phyloP scores from a whole-genome alignment of 768 basidiomycete genomes.

The Phanerochaete sordida region DNA sequence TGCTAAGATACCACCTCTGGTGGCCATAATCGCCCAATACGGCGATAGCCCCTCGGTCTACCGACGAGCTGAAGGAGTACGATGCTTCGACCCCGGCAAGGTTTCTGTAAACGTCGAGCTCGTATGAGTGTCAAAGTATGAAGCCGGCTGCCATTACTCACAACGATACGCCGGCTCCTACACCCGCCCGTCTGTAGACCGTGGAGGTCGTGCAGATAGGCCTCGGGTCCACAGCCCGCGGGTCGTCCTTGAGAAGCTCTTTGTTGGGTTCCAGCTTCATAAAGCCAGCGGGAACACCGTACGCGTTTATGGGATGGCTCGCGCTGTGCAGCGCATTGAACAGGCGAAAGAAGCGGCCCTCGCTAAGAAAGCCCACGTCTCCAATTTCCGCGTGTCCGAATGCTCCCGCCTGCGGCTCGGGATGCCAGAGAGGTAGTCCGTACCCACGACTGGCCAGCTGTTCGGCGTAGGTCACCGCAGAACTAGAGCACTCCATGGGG shows the following conservation, averaged over 20 bases:
- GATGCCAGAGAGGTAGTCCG: slow-evolving; percentile 17
- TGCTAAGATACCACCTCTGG: neutral
- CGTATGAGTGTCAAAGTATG: no score
- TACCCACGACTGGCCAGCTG: neutral
- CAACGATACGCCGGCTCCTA: neutral
- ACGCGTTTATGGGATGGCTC: neutral
- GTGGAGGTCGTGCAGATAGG: neutral
- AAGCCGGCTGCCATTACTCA: no score
- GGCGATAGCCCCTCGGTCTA: neutral
- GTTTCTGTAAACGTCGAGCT: no score
- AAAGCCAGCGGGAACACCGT: neutral
- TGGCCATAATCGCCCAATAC: neutral
- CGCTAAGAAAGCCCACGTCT: slow-evolving; percentile 15
- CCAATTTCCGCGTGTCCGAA: slow-evolving; percentile 15
- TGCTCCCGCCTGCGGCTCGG: slow-evolving; percentile 8
- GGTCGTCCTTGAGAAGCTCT: no score
- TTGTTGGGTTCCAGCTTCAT: neutral
- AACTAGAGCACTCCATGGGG: neutral
- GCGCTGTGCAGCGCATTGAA: slow-evolving; percentile 11
- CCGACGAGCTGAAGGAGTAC: neutral
- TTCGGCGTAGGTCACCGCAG: neutral
- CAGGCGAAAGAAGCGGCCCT: slow-evolving; percentile 16
- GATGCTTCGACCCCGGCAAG: no score
- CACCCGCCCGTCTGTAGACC: neutral
- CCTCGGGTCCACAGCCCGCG: neutral